Conservation (phyloP, 352 stramenopile genomes). For the Phytophthora vignae region DNA sequence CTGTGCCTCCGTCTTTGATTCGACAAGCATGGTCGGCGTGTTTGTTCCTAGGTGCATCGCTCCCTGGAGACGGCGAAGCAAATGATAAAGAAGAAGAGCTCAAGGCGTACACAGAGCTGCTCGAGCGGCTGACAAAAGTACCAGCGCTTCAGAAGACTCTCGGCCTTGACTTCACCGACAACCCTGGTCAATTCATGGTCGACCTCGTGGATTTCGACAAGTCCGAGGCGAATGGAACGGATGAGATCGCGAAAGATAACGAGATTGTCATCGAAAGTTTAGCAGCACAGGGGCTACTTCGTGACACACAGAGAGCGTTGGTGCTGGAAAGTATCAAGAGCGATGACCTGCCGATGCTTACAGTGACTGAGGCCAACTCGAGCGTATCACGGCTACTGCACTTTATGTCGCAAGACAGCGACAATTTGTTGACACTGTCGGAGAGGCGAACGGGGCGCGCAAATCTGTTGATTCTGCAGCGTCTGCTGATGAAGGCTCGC, state of each 20-base stretch:
- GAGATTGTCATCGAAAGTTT: constrained; percentile 73
- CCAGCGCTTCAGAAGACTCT: constrained; percentile 39
- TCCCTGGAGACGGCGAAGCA: constrained; percentile 42
- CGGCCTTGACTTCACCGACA: constrained; percentile 42
- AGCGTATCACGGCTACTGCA: constrained; percentile 54
- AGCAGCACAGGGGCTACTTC: constrained; percentile 58
- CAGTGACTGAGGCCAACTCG: constrained; percentile 44
- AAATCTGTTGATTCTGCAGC: constrained; percentile 62
- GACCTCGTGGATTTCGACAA: constrained; percentile 60
- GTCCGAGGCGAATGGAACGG: constrained; percentile 29
- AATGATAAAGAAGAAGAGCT: constrained; percentile 24
- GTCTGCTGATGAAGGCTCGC: constrained; percentile 57
- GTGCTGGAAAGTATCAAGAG: constrained; percentile 36
- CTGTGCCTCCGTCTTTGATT: constrained; percentile 38
- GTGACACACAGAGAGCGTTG: constrained; percentile 45
- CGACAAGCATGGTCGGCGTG: constrained; percentile 50
- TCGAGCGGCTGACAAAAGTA: constrained; percentile 33
- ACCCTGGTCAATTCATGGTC: constrained; percentile 38
- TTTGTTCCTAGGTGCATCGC: constrained; percentile 41
- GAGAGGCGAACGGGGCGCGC: constrained; percentile 53
- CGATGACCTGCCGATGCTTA: constrained; percentile 46
- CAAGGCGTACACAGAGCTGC: constrained; percentile 37
- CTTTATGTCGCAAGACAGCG: constrained; percentile 53
- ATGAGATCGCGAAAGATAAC: constrained; percentile 60
- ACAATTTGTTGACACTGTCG: constrained; percentile 39